Conservation (phyloP, 345 rosid species). For the Eutrema yunnanense region DNA sequence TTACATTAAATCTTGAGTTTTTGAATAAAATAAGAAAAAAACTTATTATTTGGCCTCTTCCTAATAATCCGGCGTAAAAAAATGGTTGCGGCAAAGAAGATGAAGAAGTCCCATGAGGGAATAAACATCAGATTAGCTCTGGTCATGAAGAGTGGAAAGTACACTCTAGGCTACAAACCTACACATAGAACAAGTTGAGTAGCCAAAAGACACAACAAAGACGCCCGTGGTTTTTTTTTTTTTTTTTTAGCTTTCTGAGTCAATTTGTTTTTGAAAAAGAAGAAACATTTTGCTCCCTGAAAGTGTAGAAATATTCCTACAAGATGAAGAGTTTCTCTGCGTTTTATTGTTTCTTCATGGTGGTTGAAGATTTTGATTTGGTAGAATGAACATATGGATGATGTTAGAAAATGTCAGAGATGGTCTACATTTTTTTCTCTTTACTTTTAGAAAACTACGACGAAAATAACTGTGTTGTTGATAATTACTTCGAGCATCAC, state of each 20-base stretch:
- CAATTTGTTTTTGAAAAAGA: background rate
- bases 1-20: background rate
- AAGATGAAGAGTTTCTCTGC: conserved; percentile 6
- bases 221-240: background rate
- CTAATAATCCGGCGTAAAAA: too few relatives aligned
- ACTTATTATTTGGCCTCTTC: too few relatives aligned
- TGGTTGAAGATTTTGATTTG: background rate
- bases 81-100: too few relatives aligned
- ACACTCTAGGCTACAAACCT: too few relatives aligned
- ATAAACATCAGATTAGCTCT: too few relatives aligned
- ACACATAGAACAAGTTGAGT: too few relatives aligned
- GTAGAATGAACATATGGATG: background rate
- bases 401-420: background rate
- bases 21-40: background rate
- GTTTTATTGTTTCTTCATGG: background rate
- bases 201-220: background rate
- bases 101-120: too few relatives aligned
- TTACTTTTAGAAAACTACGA: background rate
- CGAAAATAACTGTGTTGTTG: background rate
- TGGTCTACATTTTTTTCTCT: background rate
- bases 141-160: too few relatives aligned
- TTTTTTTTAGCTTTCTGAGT: background rate
- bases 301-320: conserved; percentile 38
- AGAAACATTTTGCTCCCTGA: conserved; percentile 16
- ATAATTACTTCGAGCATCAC: background rate